These are phyloP conservation scores for Pyrenochaeta sp. DNA, from an alignment of 2,329 filamentous ascomycete genomes.

Conservation along the genomic window DNA sequence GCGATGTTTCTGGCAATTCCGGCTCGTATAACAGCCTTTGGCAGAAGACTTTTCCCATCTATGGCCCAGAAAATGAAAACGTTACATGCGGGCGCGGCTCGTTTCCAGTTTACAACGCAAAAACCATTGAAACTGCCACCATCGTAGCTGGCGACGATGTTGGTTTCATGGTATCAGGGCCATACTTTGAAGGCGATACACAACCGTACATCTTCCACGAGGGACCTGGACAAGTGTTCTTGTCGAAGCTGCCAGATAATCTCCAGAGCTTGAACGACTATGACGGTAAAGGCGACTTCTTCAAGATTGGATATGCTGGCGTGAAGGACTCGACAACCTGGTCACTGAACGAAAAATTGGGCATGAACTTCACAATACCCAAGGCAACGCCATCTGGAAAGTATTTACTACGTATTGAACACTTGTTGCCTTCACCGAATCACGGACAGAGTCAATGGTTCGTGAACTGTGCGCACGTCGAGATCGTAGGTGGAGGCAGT, in stretches of 20 bases:
- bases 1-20: slow-evolving; percentile 15
- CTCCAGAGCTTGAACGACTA: slow-evolving; percentile 15
- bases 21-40: slow-evolving; percentile 6
- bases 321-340: slow-evolving; percentile 10
- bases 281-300: slow-evolving; percentile 23
- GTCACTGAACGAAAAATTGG: slow-evolving; percentile 2
- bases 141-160: slow-evolving; percentile 14
- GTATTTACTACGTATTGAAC: slow-evolving; percentile 26
- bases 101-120: slow-evolving; percentile 14
- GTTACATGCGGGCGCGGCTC: slow-evolving; percentile 17
- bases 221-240: slow-evolving; percentile 23
- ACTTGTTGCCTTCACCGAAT: slow-evolving; percentile 12
- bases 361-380: slow-evolving; percentile 24
- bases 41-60: slow-evolving; percentile 20
- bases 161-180: slow-evolving; percentile 21
- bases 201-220: slow-evolving; percentile 21
- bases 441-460: slow-evolving; percentile 19
- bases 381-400: slow-evolving; percentile 24
- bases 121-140: slow-evolving; percentile 20
- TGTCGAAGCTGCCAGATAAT: slow-evolving; percentile 16
- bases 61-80: slow-evolving; percentile 8
- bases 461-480: slow-evolving; percentile 25
- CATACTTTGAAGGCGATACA: slow-evolving; percentile 10
- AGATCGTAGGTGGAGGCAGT: slow-evolving; percentile 17
- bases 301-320: slow-evolving; percentile 25